A percentile compares a stretch with the other conserved stretches of the same genome.
These are phyloP conservation scores for Penicillium turbatum DNA, from an alignment of 495 filamentous ascomycete species.

Conservation along the genomic window DNA sequence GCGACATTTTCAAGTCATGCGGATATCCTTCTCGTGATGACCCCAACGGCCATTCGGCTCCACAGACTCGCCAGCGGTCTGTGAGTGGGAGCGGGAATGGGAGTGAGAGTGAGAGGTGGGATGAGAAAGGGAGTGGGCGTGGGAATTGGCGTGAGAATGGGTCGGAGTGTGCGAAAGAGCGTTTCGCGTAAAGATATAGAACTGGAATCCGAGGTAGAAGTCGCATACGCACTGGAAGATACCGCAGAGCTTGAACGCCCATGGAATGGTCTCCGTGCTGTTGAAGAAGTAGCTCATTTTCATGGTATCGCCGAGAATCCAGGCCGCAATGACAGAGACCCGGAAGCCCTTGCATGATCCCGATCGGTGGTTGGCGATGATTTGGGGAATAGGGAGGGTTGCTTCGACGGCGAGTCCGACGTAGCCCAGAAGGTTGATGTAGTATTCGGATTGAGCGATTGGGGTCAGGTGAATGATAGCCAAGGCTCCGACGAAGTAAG, in stretches of 20 bases:
- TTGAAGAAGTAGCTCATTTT: conserved; percentile 94
- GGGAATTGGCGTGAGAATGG: neutral
- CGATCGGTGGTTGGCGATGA: conserved; percentile 71
- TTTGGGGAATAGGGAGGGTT: conserved; percentile 83
- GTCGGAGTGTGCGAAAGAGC: neutral
- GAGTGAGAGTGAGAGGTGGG: neutral
- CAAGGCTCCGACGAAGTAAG: conserved; percentile 62
- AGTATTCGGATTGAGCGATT: conserved; percentile 55
- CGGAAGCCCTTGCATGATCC: conserved; percentile 88
- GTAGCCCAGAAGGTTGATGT: conserved; percentile 71
- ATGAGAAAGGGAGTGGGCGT: neutral
- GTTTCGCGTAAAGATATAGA: conserved; percentile 71
- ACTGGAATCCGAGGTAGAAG: conserved; percentile 77
- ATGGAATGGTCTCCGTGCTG: conserved; percentile 65
- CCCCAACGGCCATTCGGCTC: conserved; percentile 26
- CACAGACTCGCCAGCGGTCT: conserved; percentile 21
- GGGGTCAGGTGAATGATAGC: conserved; percentile 67
- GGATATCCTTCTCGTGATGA: conserved; percentile 43
- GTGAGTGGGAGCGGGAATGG: conserved; percentile 2
- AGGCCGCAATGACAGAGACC: conserved; percentile 76
- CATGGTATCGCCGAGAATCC: conserved; percentile 88
- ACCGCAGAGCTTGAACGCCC: conserved; percentile 87
- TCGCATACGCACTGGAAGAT: conserved; percentile 90
- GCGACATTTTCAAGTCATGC: conserved; percentile 31
- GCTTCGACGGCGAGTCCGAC: conserved; percentile 87